Evolutionary conservation across 768 basidiomycete genomes (phyloP).

Genomic region (Strobilomyces echinocephalus): DNA sequence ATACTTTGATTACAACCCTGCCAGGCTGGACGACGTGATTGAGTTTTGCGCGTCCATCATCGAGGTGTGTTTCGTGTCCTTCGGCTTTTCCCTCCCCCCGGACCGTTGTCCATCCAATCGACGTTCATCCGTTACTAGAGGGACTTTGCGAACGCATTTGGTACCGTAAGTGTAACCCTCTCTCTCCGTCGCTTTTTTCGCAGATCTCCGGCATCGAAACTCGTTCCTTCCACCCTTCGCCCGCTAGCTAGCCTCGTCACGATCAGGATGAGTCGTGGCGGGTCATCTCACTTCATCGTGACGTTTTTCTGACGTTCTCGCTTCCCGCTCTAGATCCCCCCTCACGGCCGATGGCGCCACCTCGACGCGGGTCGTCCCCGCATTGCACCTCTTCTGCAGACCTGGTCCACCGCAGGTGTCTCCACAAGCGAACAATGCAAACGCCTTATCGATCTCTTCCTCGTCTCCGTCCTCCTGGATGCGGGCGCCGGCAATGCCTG

Average conservation of each 20-base stretch:
- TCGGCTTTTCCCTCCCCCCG: background rate
- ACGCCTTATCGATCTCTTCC: constrained; percentile 82
- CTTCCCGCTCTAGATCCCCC: constrained; percentile 55
- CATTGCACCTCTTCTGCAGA: constrained; percentile 52
- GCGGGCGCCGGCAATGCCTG: constrained; percentile 87
- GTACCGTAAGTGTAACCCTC: constrained; percentile 41
- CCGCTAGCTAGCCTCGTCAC: background rate
- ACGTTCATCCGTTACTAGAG: constrained; percentile 43
- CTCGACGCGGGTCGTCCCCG: constrained; percentile 68
- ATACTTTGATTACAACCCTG: constrained; percentile 83
- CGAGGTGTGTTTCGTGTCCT: constrained; percentile 42
- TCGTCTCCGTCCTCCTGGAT: constrained; percentile 88
- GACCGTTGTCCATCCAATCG: background rate
- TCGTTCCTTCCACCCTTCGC: constrained; percentile 6
- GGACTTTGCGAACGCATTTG: constrained; percentile 72
- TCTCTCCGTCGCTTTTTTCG: background rate
- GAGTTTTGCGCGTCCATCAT: constrained; percentile 76
- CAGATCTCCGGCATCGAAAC: background rate
- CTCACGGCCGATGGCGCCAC: constrained; percentile 89
- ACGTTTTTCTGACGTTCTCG: background rate
- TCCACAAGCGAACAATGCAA: constrained; percentile 58
- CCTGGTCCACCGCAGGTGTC: constrained; percentile 46
- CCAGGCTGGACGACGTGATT: constrained; percentile 64
- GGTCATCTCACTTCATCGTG: background rate
- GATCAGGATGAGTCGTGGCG: background rate